Percentiles rank a stretch among this genome's conserved stretches.
These are phyloP conservation scores for Ceratobasidium sp. DNA, from an alignment of 1,284 basidiomycete species.

Conservation along the genomic window DNA sequence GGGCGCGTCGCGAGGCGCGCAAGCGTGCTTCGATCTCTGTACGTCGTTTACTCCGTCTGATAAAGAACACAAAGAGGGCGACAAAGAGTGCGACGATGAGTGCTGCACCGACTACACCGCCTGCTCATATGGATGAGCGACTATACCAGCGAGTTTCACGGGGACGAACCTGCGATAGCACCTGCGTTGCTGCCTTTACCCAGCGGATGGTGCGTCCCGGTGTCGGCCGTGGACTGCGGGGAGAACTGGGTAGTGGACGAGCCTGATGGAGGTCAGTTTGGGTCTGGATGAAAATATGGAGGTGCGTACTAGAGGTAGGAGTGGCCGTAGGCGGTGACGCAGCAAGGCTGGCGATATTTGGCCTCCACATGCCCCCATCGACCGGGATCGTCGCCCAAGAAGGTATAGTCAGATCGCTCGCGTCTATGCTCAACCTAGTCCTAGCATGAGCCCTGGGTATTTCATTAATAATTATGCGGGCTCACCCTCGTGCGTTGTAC, in stretches of 20 bases:
- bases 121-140: constrained; percentile 5
- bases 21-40: constrained; percentile 31
- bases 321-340: constrained; percentile 23
- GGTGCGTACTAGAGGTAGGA: constrained; percentile 8
- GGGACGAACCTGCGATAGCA: constrained; percentile 33
- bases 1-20: constrained; percentile 5
- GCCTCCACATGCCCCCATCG: constrained; percentile 40
- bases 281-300: not conserved
- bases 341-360: constrained; percentile 39
- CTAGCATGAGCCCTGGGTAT: not conserved
- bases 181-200: constrained; percentile 23
- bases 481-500: constrained; percentile 35
- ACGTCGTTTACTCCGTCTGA: constrained; percentile 36
- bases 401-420: constrained; percentile 31
- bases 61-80: constrained; percentile 34
- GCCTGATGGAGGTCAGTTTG: not conserved
- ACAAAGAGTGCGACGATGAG: constrained; percentile 35
- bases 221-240: constrained; percentile 34
- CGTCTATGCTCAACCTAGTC: constrained; percentile 32
- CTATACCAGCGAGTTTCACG: not conserved
- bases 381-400: constrained; percentile 35
- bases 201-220: not conserved
- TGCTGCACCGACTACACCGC: constrained; percentile 34
- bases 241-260: constrained; percentile 14
- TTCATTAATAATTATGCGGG: not conserved